phyloP scores from a whole-genome alignment of 2,329 filamentous ascomycete genomes.

The Pseudocercospora vitis region DNA sequence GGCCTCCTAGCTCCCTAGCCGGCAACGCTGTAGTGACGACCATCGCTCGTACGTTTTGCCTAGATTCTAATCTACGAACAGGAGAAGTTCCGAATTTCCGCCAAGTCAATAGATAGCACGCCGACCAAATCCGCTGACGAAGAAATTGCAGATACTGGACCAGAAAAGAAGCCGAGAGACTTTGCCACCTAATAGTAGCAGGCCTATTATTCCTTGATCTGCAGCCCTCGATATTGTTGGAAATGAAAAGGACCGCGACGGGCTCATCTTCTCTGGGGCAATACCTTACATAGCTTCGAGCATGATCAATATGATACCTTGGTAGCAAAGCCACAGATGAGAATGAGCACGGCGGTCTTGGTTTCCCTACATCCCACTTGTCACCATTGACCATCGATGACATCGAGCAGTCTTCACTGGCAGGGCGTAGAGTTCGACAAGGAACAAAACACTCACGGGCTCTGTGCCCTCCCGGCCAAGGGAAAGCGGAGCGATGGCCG shows the following conservation, averaged over 20 bases:
- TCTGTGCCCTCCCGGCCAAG: no score
- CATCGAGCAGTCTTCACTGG: no score
- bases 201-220: slow-evolving; percentile 54
- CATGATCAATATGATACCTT: slow-evolving; percentile 33
- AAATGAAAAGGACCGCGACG: slow-evolving; percentile 53
- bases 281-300: slow-evolving; percentile 30
- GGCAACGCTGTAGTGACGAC: no score
- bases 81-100: slow-evolving; percentile 44
- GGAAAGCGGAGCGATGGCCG: no score
- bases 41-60: no score
- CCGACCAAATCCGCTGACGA: slow-evolving; percentile 53
- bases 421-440: no score
- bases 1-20: no score
- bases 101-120: slow-evolving; percentile 52
- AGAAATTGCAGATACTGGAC: slow-evolving; percentile 52
- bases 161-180: slow-evolving; percentile 53
- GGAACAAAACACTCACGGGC: no score
- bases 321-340: slow-evolving; percentile 44
- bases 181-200: slow-evolving; percentile 50
- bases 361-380: no score
- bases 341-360: slow-evolving; percentile 41
- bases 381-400: no score
- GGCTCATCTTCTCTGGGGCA: slow-evolving; percentile 35
- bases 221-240: slow-evolving; percentile 49
- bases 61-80: slow-evolving; percentile 44